Evolutionary conservation across 2,329 filamentous ascomycete genomes (phyloP), one percentile per base, ranked within the genome.

Genomic region (Alternaria ventricosa): DNA sequence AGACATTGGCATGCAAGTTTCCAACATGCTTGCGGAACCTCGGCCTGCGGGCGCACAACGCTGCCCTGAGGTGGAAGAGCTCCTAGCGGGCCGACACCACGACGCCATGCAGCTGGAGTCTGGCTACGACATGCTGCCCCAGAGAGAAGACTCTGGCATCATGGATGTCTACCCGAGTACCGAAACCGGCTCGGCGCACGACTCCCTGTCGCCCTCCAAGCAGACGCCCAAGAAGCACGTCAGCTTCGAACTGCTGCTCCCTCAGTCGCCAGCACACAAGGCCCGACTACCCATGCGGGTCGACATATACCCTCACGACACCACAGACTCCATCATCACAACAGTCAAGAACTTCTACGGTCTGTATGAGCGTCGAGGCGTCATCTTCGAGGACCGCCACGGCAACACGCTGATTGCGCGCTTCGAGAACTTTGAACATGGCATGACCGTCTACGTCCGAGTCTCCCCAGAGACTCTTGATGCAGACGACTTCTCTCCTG

Each of bases 281-380:
- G 91, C 91, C 82, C 90, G 92, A 76, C 85, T 94, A 70, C 92
- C 92, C n/a, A 90, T 95, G 88, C 87, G 92, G 75, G 92, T 95
- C 57, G 92, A 96, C 76, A 97, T 99, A 72, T 97, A 91, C 76
- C 93, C 93, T 50, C 94, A 98, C 81, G 96, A 99, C 84, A 94
- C 93, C 56, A 98, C 95, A 22, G 95, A 98, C 78, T 97, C 94
- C 36, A 99, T 99, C 82, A 93, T 98, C 68, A 96, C 94, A 13
- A 98, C 96, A 1, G 95, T 98, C 77, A 98, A 97, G 87, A 98
- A 97, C 85, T 98, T 98, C 84, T 98, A 97, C 79, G 96, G 96
- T 65, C 87, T 99, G 71, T 97, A 97, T 80, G 92, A 95, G 69
- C 90, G 82, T 28, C 72, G 90, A 78, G 94, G 96, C 70, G 91